Base-by-base conservation (phyloP, 2,329 filamentous ascomycete species). In the Penicillium verrucosum region DNA sequence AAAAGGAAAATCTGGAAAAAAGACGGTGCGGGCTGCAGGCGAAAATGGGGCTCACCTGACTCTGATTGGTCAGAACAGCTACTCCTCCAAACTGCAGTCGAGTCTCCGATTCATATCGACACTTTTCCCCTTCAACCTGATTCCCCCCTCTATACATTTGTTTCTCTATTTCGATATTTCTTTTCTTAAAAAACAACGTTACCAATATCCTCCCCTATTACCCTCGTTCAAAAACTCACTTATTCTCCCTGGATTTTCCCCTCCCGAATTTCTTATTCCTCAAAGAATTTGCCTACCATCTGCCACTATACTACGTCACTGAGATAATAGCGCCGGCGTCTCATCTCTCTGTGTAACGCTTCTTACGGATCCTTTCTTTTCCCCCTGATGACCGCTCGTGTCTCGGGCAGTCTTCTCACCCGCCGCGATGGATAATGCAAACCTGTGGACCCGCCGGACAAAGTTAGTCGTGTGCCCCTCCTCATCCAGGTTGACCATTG, bases 391-490 rank as follows among this genome's bases (percentile, higher is more conserved):
- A 73, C 65, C 68, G 70, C 68, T 73, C 65, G 59, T 66, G 68
- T 69, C 67, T 61, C 67, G 69, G 70, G 70, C 70, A 65, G 66
- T 67, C 65, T 67, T 62, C 65, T 65, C 62, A 69, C 61, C 66
- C 65, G 67, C 68, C 66, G 69, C 70, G 67, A 79, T 79, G 77
- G 77, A 79, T 75, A 77, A 78, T 73, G 77, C 77, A 71, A 79
- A 78, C 69, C 66, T 77, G 70, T 80, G 78, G 78, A 80, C 75
- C 67, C 73, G 77, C 66, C 75, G 77, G 69, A 75, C 76, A 61
- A 79, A 79, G 77, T 79, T 69, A 67, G 77, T 72, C 27, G 34
- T 47, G 29, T 34, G 43, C 51, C 49, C 45, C 41, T 45, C 50
- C 48, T 48, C 54, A 48, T 14, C 29, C 14, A 29, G 34, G 21